phyloP scores from a whole-genome alignment of 2,329 filamentous ascomycete species.

The Fusarium sp. region DNA sequence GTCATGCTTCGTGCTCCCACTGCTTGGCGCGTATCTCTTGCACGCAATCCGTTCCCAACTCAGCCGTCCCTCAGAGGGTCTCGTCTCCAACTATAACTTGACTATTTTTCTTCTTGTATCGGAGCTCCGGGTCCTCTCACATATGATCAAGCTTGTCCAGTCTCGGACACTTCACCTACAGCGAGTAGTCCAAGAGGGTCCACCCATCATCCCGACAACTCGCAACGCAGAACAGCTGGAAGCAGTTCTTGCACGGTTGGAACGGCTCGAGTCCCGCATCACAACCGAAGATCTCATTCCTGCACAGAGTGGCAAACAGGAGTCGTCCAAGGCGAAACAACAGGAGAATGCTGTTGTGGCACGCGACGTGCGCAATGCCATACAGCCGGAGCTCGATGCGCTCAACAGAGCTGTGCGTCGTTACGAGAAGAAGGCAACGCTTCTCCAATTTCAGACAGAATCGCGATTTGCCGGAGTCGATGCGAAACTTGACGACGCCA shows the following conservation, averaged over 20 bases:
- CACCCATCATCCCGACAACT: constrained; percentile 54
- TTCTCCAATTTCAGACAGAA: constrained; percentile 83
- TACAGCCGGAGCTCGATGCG: constrained; percentile 89
- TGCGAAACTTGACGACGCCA: constrained; percentile 79
- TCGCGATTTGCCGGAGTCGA: constrained; percentile 82
- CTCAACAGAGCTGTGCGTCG: constrained; percentile 89
- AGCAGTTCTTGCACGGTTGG: constrained; percentile 76
- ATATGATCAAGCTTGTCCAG: constrained; percentile 85
- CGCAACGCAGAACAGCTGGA: constrained; percentile 61
- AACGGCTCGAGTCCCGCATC: constrained; percentile 75
- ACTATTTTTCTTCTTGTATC: constrained; percentile 91
- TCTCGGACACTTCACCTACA: constrained; percentile 87
- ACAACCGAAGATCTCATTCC: constrained; percentile 46
- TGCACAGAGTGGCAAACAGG: constrained; percentile 50
- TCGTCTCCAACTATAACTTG: constrained; percentile 94
- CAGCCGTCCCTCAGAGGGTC: constrained; percentile 85
- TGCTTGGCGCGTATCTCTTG: constrained; percentile 86
- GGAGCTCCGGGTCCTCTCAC: constrained; percentile 86
- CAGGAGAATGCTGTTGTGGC: constrained; percentile 60
- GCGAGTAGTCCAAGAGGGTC: constrained; percentile 74
- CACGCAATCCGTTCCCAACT: constrained; percentile 87
- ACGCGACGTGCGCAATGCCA: constrained; percentile 73
- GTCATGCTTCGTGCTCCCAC: constrained; percentile 84
- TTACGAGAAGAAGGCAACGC: constrained; percentile 89
- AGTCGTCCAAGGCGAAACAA: constrained; percentile 57